A percentile compares a stretch with the other conserved stretches of the same genome.
phyloP scores from a whole-genome alignment of 345 rosid species.

The Kandelia obovata region DNA sequence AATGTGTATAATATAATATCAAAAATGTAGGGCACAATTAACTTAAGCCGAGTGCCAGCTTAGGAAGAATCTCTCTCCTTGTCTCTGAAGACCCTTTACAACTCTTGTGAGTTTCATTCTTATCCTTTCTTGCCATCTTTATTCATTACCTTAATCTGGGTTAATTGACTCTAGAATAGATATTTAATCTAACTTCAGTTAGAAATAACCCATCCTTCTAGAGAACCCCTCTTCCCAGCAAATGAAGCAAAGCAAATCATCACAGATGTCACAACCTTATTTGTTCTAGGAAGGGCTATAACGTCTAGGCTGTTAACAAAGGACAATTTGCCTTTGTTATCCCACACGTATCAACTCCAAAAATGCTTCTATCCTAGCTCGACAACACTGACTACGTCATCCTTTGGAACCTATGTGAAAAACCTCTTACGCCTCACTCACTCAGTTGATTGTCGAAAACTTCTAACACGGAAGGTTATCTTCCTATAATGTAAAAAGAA shows the following conservation, averaged over 20 bases:
- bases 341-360: too few species aligned
- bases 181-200: conserved; percentile 21
- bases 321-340: too few species aligned
- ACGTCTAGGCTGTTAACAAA: neutral
- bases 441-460: too few species aligned
- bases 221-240: conserved; percentile 1
- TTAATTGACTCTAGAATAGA: conserved; percentile 25
- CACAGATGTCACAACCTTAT: neutral
- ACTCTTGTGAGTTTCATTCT: conserved; percentile 33
- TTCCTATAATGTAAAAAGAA: neutral
- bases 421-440: too few species aligned
- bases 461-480: too few species aligned
- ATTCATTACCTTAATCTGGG: conserved; percentile 18
- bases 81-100: neutral
- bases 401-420: too few species aligned
- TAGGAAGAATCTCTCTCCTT: conserved; percentile 26
- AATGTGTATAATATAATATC: conserved; percentile 11
- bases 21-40: conserved; percentile 15
- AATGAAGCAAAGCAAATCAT: neutral
- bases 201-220: conserved; percentile 13
- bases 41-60: conserved; percentile 21
- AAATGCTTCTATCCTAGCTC: too few species aligned
- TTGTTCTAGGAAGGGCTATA: neutral
- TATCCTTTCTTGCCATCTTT: conserved; percentile 38
- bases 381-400: too few species aligned